Percentiles rank a stretch among this genome's conserved stretches.
Evolutionary conservation across 768 basidiomycete species (phyloP).

Genomic region (Ramaria sp.): DNA sequence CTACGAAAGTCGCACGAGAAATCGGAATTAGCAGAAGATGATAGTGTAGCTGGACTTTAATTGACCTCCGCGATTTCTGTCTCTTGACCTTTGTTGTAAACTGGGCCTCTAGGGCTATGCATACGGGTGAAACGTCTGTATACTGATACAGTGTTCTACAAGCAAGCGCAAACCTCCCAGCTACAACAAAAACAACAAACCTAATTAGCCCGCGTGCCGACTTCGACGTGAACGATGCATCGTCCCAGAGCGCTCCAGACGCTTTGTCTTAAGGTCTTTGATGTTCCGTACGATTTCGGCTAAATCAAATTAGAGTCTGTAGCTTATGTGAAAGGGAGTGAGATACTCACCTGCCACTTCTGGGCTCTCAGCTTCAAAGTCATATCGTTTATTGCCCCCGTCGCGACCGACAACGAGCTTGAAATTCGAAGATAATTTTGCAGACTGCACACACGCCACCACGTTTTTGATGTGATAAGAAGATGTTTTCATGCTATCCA

Average conservation of each 20-base stretch:
- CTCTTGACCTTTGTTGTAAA: too few relatives aligned
- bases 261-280: slow-evolving; percentile 43
- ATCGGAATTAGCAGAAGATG: background rate
- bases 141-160: too few relatives aligned
- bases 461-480: slow-evolving; percentile 90
- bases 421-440: slow-evolving; percentile 73
- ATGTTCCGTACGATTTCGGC: slow-evolving; percentile 74
- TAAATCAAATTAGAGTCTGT: slow-evolving; percentile 16
- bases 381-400: slow-evolving; percentile 79
- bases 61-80: background rate
- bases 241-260: slow-evolving; percentile 54
- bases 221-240: slow-evolving; percentile 52
- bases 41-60: background rate
- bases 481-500: slow-evolving; percentile 82
- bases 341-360: slow-evolving; percentile 58
- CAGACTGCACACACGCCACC: slow-evolving; percentile 70
- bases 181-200: too few relatives aligned
- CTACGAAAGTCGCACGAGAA: background rate
- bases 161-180: too few relatives aligned
- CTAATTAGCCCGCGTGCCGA: slow-evolving; percentile 35
- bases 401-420: slow-evolving; percentile 73
- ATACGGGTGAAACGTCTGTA: too few relatives aligned
- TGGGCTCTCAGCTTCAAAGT: slow-evolving; percentile 90
- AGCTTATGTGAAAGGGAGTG: background rate
- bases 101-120: too few relatives aligned